These are phyloP conservation scores for Gaeumannomyces sp. DNA, from an alignment of 2,329 filamentous ascomycete genomes.

Conservation along the genomic window DNA sequence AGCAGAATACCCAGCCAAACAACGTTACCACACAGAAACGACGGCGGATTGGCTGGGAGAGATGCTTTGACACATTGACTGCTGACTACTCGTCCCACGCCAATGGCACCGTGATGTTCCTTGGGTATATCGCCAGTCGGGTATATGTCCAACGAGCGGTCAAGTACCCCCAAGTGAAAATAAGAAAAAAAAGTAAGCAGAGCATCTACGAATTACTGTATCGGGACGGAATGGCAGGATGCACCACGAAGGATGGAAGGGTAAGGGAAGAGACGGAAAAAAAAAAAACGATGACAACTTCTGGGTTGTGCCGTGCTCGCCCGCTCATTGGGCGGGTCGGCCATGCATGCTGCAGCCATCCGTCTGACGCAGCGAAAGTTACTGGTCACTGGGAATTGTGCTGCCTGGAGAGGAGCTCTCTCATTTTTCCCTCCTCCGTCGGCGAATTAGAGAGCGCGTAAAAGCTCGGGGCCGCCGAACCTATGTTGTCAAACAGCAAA, in stretches of 20 bases:
- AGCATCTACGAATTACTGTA: neutral
- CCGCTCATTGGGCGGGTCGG: neutral
- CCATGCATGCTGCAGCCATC: neutral
- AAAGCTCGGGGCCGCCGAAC: neutral
- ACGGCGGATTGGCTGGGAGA: neutral
- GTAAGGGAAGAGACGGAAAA: neutral
- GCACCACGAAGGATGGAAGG: neutral
- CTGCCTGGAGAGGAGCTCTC: neutral
- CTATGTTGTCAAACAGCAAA: neutral
- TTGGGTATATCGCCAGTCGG: neutral
- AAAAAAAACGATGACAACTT: neutral
- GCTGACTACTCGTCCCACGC: neutral
- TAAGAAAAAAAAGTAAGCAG: neutral
- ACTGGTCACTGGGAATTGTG: neutral
- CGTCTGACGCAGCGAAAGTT: neutral
- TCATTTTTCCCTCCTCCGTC: neutral
- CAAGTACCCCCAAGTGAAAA: no score
- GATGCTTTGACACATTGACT: neutral
- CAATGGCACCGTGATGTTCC: neutral
- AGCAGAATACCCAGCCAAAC: neutral
- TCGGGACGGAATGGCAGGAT: neutral
- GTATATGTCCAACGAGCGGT: neutral
- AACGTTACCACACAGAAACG: neutral
- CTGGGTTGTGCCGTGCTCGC: neutral
- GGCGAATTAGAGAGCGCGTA: neutral